Evolutionary conservation across 2,329 filamentous ascomycete genomes (phyloP), one percentile per base, ranked within the genome.

Genomic region (Cadophora gregata): DNA sequence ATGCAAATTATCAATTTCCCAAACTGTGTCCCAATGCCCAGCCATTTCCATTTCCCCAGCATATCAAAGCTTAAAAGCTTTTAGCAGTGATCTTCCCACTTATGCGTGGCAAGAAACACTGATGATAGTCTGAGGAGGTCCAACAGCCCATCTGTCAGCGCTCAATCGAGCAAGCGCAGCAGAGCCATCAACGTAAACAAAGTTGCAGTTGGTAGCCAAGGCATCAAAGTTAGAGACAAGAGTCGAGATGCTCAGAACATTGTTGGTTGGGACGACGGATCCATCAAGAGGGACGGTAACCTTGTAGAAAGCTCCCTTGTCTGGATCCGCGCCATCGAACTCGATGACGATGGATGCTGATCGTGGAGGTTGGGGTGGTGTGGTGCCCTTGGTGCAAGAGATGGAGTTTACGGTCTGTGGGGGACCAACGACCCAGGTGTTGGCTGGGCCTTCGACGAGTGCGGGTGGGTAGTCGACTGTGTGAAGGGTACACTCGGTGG

Each of bases 41-140:
- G 8, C 10, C 31, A 16, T 16, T 42, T 16, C 33, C 55, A 38
- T 25, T 51, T 29, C 8, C 6, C 9, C 2, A 19, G 21, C 33
- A 21, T 21, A 10, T 4, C 16, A 36, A 38, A 25, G 31, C 33
- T 33, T 25, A 42, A 36, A 8, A 8, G 31, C 21, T 21, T 3
- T n/a, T 1, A 6, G 12, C 5, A 6, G 4, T 14, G 12, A n/a
- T 29, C 7, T 25, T 7, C 19, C 3, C 1, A 48, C 25, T 27
- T 62, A 62, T 50, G 59, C 59, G 47, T 62, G 27, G 47, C 59
- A 62, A 38, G 27, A 7, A 25, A 75, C 68, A 58, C 62, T 68
- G 6, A 47, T 68, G 24, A 75, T 69, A 9, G 71, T 74, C 56
- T 75, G 73, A 19, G 73, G 73, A 8, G 73, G 73, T 24, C 73